Percentiles rank a stretch among this genome's conserved stretches.
These are phyloP conservation scores for Fomes fomentarius DNA, from an alignment of 1,284 basidiomycete species.

Conservation along the genomic window DNA sequence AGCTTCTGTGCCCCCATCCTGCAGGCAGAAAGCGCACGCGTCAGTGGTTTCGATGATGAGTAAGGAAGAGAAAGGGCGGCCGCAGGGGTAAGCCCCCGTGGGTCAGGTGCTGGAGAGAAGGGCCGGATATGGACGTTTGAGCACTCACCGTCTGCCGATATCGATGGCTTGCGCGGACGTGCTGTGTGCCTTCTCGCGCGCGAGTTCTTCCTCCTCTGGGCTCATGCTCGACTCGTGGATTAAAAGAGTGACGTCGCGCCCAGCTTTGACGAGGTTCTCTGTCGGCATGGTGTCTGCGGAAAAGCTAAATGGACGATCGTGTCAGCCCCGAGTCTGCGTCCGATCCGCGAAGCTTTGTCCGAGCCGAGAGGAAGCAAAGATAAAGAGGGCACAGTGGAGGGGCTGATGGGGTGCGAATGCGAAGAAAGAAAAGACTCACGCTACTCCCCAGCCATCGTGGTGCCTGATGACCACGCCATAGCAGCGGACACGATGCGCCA, in stretches of 20 bases:
- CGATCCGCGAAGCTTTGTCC: constrained; percentile 16
- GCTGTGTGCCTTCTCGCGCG: constrained; percentile 81
- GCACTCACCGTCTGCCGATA: constrained; percentile 66
- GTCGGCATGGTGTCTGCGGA: constrained; percentile 92
- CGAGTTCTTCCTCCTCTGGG: constrained; percentile 76
- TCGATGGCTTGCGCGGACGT: constrained; percentile 89
- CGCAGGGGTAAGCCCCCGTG: neutral
- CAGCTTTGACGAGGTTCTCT: constrained; percentile 67
- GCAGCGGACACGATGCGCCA: constrained; percentile 74
- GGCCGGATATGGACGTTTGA: neutral
- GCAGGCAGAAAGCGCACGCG: neutral
- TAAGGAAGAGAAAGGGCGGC: neutral
- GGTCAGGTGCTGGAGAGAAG: neutral
- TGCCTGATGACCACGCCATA: constrained; percentile 76
- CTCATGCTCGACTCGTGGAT: constrained; percentile 96
- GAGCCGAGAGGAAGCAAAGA: neutral
- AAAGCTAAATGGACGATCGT: constrained; percentile 46
- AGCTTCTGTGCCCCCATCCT: constrained; percentile 86
- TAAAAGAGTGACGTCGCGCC: constrained; percentile 74
- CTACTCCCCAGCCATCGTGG: constrained; percentile 79
- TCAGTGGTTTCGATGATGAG: no score
- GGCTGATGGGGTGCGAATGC: neutral
- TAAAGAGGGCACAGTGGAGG: neutral
- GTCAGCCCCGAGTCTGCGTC: constrained; percentile 2
- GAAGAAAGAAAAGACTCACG: constrained; percentile 50